Percentiles rank a stretch among this genome's conserved stretches.
Conservation (phyloP, 441 rosid genomes). For the Jatropha multifida region DNA sequence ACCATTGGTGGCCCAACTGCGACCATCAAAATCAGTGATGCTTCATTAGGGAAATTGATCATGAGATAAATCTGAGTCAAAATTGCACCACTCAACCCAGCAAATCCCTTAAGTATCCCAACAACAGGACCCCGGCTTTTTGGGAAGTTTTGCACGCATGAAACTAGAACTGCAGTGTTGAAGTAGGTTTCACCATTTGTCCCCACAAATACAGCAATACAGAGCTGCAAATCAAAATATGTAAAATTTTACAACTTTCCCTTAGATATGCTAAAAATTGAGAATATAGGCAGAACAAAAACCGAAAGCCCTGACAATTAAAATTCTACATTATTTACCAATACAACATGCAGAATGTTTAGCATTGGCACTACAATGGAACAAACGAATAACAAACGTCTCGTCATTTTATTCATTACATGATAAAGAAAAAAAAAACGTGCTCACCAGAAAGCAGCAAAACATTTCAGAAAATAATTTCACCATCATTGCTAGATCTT, state of each 20-base stretch:
- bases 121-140: conserved; percentile 88
- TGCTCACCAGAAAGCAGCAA: not conserved
- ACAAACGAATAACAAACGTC: not conserved
- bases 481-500: not conserved
- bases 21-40: conserved; percentile 74
- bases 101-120: conserved; percentile 92
- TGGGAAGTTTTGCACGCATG: conserved; percentile 91
- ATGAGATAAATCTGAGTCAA: conserved; percentile 75
- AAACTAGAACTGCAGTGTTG: conserved; percentile 84
- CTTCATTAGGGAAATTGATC: conserved; percentile 68
- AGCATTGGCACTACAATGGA: not conserved
- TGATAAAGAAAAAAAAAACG: not conserved
- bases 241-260: not conserved
- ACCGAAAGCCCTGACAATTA: not conserved
- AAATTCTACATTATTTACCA: not conserved
- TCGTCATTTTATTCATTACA: not conserved
- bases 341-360: not conserved
- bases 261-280: not conserved
- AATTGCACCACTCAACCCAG: conserved; percentile 89
- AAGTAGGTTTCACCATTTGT: conserved; percentile 94
- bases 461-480: conserved; percentile 2
- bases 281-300: not conserved
- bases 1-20: conserved; percentile 93
- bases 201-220: conserved; percentile 76
- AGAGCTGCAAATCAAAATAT: conserved; percentile 52